Evolutionary conservation across 1,284 basidiomycete genomes (phyloP).

Genomic region (Moniliella sp.): DNA sequence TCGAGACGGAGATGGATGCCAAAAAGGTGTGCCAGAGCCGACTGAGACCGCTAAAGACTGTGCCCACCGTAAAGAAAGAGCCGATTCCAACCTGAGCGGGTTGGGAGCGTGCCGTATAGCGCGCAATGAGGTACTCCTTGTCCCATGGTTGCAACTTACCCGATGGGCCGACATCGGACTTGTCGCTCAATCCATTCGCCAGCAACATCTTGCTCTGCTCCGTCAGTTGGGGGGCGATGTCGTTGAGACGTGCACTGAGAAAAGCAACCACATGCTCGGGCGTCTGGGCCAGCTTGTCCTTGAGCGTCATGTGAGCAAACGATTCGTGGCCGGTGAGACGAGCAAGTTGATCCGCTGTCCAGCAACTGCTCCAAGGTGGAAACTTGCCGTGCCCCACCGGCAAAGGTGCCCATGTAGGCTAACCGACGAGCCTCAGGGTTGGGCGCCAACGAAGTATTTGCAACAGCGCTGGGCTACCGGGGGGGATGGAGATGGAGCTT

Average conservation of each 20-base stretch:
- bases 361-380: constrained; percentile 20
- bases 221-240: too few relatives aligned
- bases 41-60: constrained; percentile 25
- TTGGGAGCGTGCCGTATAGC: constrained; percentile 11
- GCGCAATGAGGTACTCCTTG: constrained; percentile 23
- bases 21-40: constrained; percentile 19
- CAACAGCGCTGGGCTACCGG: constrained; percentile 1
- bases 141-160: constrained; percentile 28
- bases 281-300: constrained; percentile 37
- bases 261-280: too few relatives aligned
- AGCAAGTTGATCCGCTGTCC: constrained; percentile 16
- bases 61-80: constrained; percentile 25
- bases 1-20: constrained; percentile 23
- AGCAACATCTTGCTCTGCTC: too few relatives aligned
- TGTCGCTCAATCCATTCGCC: too few relatives aligned
- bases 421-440: constrained; percentile 57
- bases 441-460: constrained; percentile 37
- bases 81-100: too few relatives aligned
- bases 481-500: background rate
- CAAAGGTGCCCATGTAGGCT: constrained; percentile 41
- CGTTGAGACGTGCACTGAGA: too few relatives aligned
- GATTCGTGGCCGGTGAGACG: constrained; percentile 19
- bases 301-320: constrained; percentile 25
- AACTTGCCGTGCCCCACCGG: constrained; percentile 13
- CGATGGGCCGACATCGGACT: too few relatives aligned